Evolutionary conservation across 768 basidiomycete species (phyloP).

Genomic region (Boletus subparvulus): DNA sequence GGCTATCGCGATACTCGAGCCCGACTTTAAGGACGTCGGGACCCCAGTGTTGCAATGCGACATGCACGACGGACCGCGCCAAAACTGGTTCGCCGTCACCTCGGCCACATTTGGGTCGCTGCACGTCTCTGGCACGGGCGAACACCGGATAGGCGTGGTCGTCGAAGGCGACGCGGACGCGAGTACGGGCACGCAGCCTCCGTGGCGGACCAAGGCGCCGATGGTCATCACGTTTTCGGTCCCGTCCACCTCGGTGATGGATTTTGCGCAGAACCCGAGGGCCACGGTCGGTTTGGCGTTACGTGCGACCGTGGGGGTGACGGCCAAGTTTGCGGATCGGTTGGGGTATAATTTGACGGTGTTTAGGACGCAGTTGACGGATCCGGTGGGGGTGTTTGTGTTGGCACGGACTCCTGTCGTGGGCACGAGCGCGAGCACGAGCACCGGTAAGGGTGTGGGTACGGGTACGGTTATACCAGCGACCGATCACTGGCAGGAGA

Average conservation of each 20-base stretch:
- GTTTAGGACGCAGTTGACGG: slow-evolving; percentile 14
- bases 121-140: slow-evolving; percentile 16
- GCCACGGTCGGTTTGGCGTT: slow-evolving; percentile 19
- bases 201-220: slow-evolving; percentile 15
- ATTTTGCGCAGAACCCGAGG: slow-evolving; percentile 2
- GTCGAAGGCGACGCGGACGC: neutral
- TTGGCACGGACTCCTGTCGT: slow-evolving; percentile 16
- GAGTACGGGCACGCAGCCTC: neutral
- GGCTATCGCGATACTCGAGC: slow-evolving; percentile 12
- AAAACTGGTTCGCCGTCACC: slow-evolving; percentile 20
- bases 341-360: slow-evolving; percentile 18
- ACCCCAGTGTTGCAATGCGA: slow-evolving; percentile 23
- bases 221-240: slow-evolving; percentile 25
- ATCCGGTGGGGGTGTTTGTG: slow-evolving; percentile 18
- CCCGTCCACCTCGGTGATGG: slow-evolving; percentile 9
- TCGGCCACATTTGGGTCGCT: slow-evolving; percentile 23
- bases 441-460: neutral
- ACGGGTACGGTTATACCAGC: neutral
- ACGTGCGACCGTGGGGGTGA: slow-evolving; percentile 6
- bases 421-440: neutral
- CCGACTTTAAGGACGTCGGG: slow-evolving; percentile 1
- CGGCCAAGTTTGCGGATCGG: slow-evolving; percentile 6
- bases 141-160: slow-evolving; percentile 13
- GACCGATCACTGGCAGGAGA: slow-evolving; percentile 5
- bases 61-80: slow-evolving; percentile 5